phyloP scores from a whole-genome alignment of 2,329 filamentous ascomycete genomes.

The Aspergillus hiratsukae region DNA sequence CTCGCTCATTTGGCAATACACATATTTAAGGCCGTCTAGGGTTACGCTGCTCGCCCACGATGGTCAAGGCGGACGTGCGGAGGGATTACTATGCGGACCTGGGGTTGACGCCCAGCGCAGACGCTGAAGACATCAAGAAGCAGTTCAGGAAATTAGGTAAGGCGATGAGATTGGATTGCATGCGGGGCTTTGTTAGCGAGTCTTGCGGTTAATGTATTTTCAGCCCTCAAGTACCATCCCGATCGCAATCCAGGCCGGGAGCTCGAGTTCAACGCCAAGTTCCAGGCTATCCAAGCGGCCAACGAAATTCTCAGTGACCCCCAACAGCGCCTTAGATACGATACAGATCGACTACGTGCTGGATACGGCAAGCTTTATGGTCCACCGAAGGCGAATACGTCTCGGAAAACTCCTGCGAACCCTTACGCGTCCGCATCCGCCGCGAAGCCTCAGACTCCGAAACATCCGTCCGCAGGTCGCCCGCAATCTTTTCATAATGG shows the following conservation, averaged over 20 bases:
- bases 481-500: constrained; percentile 23
- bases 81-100: constrained; percentile 84
- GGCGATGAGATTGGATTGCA: constrained; percentile 13
- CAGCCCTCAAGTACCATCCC: constrained; percentile 80
- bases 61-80: constrained; percentile 64
- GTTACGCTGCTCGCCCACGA: constrained; percentile 37
- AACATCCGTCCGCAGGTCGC: constrained; percentile 15
- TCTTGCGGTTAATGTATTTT: constrained; percentile 6
- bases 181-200: background rate
- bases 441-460: constrained; percentile 20
- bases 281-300: constrained; percentile 80
- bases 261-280: constrained; percentile 72
- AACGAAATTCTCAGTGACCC: constrained; percentile 69
- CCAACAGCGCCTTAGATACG: constrained; percentile 56
- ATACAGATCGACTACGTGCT: constrained; percentile 54
- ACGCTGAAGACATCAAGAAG: constrained; percentile 73
- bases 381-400: constrained; percentile 22
- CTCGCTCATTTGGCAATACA: constrained; percentile 8
- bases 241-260: constrained; percentile 84
- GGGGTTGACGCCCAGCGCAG: constrained; percentile 63
- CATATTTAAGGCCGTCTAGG: background rate
- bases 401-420: constrained; percentile 27
- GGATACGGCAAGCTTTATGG: constrained; percentile 37
- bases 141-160: constrained; percentile 78
- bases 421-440: constrained; percentile 20